phyloP scores from a whole-genome alignment of 495 filamentous ascomycete species.

The Pseudoneurospora amorphoporcata region DNA sequence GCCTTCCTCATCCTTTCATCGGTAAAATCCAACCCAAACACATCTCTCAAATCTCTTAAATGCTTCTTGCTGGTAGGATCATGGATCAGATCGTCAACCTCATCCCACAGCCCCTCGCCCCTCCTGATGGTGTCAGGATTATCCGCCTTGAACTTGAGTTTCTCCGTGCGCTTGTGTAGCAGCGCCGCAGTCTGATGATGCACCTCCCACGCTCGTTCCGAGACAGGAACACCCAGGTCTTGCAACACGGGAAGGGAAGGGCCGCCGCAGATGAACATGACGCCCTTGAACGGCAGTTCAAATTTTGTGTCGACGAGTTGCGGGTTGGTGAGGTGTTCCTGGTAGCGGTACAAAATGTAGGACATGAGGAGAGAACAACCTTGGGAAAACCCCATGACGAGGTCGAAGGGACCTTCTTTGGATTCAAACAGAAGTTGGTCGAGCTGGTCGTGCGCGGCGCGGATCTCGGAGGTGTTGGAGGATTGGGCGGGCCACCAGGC shows the following conservation, averaged over 20 bases:
- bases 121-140: slow-evolving; percentile 17
- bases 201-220: slow-evolving; percentile 30
- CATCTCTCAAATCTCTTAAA: slow-evolving; percentile 12
- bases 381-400: slow-evolving; percentile 50
- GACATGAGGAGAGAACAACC: slow-evolving; percentile 43
- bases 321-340: slow-evolving; percentile 6
- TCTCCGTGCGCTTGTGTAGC: slow-evolving; percentile 18
- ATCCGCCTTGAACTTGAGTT: slow-evolving; percentile 18
- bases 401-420: slow-evolving; percentile 49
- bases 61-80: slow-evolving; percentile 6
- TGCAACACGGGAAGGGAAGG: slow-evolving; percentile 39
- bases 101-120: slow-evolving; percentile 20
- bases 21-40: slow-evolving; percentile 45
- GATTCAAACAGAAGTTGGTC: slow-evolving; percentile 2
- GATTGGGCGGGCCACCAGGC: slow-evolving; percentile 34
- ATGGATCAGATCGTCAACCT: slow-evolving; percentile 22
- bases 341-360: slow-evolving; percentile 32
- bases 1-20: slow-evolving; percentile 27
- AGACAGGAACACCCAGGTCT: slow-evolving; percentile 40
- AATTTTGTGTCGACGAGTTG: background rate
- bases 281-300: slow-evolving; percentile 44
- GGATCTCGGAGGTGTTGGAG: slow-evolving; percentile 20
- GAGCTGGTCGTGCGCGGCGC: slow-evolving; percentile 32
- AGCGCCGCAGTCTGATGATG: slow-evolving; percentile 19
- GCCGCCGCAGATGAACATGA: slow-evolving; percentile 50